A percentile compares a stretch with the other conserved stretches of the same genome.
Evolutionary conservation across 176 grass and related monocot species (phyloP).

Genomic region (Avena atlantica): DNA sequence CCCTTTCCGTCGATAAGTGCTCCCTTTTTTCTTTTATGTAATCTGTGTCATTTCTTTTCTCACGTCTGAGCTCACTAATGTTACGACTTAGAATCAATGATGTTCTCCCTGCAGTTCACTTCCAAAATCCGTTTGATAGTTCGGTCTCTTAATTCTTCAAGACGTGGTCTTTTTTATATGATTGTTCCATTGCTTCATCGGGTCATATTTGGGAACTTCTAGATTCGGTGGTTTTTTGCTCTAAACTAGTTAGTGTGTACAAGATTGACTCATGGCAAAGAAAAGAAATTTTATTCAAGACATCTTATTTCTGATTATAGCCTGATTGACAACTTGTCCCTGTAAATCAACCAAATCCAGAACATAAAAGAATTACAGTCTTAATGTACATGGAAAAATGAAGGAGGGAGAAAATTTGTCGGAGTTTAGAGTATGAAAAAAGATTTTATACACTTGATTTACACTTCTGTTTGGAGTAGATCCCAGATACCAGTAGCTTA

Average conservation of each 20-base stretch:
- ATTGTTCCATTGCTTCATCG: background rate
- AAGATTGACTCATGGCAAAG: background rate
- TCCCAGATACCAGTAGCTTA: slow-evolving; percentile 32
- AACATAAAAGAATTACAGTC: slow-evolving; percentile 42
- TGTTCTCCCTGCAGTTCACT: too few species aligned
- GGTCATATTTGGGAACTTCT: background rate
- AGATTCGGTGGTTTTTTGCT: background rate
- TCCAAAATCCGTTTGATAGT: slow-evolving; percentile 30
- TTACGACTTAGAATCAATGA: slow-evolving; percentile 29
- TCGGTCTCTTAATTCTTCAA: background rate
- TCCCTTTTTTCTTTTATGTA: background rate
- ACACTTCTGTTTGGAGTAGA: slow-evolving; percentile 16
- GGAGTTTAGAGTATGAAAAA: slow-evolving; percentile 37
- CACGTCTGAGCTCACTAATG: slow-evolving; percentile 19
- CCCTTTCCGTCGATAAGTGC: background rate
- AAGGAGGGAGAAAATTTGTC: slow-evolving; percentile 28
- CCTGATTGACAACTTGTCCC: background rate
- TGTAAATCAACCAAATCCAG: slow-evolving; percentile 40
- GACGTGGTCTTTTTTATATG: too few species aligned
- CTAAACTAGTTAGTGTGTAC: too few species aligned
- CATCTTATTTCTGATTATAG: slow-evolving; percentile 41
- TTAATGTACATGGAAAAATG: slow-evolving; percentile 53
- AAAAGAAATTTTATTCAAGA: slow-evolving; percentile 29
- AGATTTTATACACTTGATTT: slow-evolving; percentile 23
- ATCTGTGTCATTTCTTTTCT: background rate